Percentiles rank a stretch among this genome's conserved stretches.
Conservation (phyloP, 352 stramenopile species). For the Globisporangium spiculum region DNA sequence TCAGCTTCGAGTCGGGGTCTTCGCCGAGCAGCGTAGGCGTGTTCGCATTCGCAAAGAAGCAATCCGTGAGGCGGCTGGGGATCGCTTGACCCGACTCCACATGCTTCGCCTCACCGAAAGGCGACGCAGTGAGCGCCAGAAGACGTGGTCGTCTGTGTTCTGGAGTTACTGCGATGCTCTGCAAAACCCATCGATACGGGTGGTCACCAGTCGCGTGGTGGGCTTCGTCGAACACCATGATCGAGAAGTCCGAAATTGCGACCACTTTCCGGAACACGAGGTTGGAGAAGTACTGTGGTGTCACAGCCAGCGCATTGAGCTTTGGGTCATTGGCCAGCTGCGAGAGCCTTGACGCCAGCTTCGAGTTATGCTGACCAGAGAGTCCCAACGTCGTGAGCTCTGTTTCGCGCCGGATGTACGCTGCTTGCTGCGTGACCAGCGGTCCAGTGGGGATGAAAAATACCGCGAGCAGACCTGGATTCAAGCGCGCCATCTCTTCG, state of each 20-base stretch:
- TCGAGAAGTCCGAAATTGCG: slow-evolving; percentile 51
- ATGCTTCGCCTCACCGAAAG: slow-evolving; percentile 57
- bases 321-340: slow-evolving; percentile 23
- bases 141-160: slow-evolving; percentile 37
- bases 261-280: slow-evolving; percentile 37
- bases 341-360: slow-evolving; percentile 9
- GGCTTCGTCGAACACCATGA: slow-evolving; percentile 81
- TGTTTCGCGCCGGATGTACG: slow-evolving; percentile 67
- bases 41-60: slow-evolving; percentile 56
- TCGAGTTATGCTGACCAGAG: slow-evolving; percentile 46
- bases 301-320: slow-evolving; percentile 54
- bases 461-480: slow-evolving; percentile 47
- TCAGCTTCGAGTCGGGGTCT: slow-evolving; percentile 42
- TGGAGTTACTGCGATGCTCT: slow-evolving; percentile 31
- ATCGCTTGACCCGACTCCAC: slow-evolving; percentile 30
- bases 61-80: slow-evolving; percentile 36
- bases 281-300: slow-evolving; percentile 71
- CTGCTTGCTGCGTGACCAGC: slow-evolving; percentile 73
- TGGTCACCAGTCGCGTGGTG: slow-evolving; percentile 67
- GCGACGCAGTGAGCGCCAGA: slow-evolving; percentile 66
- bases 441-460: slow-evolving; percentile 75
- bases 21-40: slow-evolving; percentile 53
- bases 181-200: slow-evolving; percentile 59
- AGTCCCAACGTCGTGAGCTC: slow-evolving; percentile 49
- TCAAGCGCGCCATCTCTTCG: slow-evolving; percentile 57